Evolutionary conservation across 2,329 filamentous ascomycete genomes (phyloP).

Genomic region (Aspergillus aculeatinus): DNA sequence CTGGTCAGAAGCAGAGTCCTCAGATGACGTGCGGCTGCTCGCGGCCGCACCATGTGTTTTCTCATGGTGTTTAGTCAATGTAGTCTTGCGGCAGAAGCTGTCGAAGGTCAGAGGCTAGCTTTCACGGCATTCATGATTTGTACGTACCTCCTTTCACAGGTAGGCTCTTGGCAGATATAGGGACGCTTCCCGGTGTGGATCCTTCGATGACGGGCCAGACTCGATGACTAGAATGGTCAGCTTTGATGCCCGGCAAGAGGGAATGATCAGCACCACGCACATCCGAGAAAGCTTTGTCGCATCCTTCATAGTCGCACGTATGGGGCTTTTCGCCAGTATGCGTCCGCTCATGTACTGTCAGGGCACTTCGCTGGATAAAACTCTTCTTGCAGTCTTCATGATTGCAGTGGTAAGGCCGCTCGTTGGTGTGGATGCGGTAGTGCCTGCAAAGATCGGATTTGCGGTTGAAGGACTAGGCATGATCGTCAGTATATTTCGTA

Average conservation of each 20-base stretch:
- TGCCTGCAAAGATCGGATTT: conserved; percentile 50
- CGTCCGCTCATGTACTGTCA: conserved; percentile 48
- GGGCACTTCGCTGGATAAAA: conserved; percentile 49
- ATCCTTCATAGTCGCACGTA: conserved; percentile 44
- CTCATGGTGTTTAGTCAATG: conserved; percentile 42
- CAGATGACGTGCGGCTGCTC: conserved; percentile 37
- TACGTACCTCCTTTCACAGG: conserved; percentile 40
- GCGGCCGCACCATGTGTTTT: conserved; percentile 39
- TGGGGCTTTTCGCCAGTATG: conserved; percentile 48
- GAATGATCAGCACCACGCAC: conserved; percentile 27
- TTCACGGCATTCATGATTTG: neutral
- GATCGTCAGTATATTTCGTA: conserved; percentile 3
- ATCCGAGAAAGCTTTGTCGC: conserved; percentile 46
- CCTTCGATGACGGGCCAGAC: conserved; percentile 41
- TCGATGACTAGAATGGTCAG: conserved; percentile 35
- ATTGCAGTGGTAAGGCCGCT: conserved; percentile 48
- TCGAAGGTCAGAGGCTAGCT: neutral
- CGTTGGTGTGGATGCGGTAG: conserved; percentile 50
- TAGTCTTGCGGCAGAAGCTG: conserved; percentile 44
- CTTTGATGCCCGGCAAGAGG: neutral
- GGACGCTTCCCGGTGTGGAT: conserved; percentile 44
- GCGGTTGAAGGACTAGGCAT: conserved; percentile 47
- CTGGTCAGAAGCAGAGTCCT: conserved; percentile 38
- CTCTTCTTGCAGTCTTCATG: conserved; percentile 47
- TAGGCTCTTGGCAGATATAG: conserved; percentile 42